These are phyloP conservation scores for Leccinellum albellum DNA, from an alignment of 768 basidiomycete species.

Conservation along the genomic window DNA sequence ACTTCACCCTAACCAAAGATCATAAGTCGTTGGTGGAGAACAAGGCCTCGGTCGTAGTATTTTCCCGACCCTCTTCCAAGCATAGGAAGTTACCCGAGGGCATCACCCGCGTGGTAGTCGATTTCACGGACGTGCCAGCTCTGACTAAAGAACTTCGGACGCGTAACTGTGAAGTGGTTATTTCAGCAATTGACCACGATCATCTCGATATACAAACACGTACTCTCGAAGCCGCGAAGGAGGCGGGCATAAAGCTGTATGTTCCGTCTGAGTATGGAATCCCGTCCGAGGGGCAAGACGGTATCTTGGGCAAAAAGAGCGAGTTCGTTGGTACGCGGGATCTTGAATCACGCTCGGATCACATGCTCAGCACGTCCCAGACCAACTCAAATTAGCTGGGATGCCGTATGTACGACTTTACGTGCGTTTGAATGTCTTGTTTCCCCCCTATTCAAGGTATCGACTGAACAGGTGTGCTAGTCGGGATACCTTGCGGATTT, in stretches of 20 bases:
- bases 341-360: not conserved
- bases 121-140: conserved; percentile 8
- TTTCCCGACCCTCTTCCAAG: conserved; percentile 11
- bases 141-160: conserved; percentile 12
- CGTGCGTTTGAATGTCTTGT: conserved; percentile 7
- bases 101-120: conserved; percentile 6
- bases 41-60: conserved; percentile 9
- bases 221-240: conserved; percentile 29
- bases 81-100: conserved; percentile 9
- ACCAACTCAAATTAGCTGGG: conserved; percentile 11
- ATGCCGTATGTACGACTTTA: conserved; percentile 21
- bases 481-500: conserved; percentile 23
- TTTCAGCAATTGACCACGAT: conserved; percentile 24
- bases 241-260: conserved; percentile 26
- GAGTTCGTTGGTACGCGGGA: conserved; percentile 13
- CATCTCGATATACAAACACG: conserved; percentile 18
- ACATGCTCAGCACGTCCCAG: not conserved
- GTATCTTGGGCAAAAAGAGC: conserved; percentile 16
- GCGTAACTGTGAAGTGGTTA: conserved; percentile 24
- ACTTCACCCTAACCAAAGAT: not conserved
- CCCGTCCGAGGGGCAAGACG: conserved; percentile 19
- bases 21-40: conserved; percentile 10
- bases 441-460: not conserved
- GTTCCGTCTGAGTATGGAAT: conserved; percentile 30
- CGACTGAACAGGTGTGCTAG: conserved; percentile 3